Percentiles rank a stretch among this genome's conserved stretches.
Evolutionary conservation across 352 stramenopile genomes (phyloP).

Genomic region (Phytophthora tentaculata): DNA sequence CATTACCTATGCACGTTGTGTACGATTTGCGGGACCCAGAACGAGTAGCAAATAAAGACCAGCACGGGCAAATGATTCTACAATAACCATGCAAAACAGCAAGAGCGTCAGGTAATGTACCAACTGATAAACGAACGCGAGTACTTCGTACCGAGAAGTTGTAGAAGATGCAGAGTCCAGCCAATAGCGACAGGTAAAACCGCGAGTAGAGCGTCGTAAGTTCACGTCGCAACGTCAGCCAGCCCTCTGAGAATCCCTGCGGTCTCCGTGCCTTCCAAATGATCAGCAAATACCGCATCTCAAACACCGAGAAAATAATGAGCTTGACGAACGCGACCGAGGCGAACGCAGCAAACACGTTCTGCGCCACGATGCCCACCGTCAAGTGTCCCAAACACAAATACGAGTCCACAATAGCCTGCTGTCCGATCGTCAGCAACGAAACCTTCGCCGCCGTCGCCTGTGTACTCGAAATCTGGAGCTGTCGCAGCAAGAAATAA

Average conservation of each 20-base stretch:
- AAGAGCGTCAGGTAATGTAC: not conserved
- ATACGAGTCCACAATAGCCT: constrained; percentile 94
- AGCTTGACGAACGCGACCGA: constrained; percentile 98
- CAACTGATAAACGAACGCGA: not conserved
- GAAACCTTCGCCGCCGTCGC: constrained; percentile 84
- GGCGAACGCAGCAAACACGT: constrained; percentile 96
- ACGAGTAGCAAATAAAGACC: constrained; percentile 96
- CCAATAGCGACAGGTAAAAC: constrained; percentile 96
- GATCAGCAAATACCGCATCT: constrained; percentile 98
- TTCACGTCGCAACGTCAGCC: constrained; percentile 90
- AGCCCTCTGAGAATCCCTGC: constrained; percentile 87
- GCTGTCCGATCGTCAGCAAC: constrained; percentile 82
- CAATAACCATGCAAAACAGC: constrained; percentile 10
- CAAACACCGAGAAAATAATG: constrained; percentile 98
- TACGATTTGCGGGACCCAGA: constrained; percentile 99
- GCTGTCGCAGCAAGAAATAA: constrained; percentile 83
- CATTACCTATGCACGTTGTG: constrained; percentile 92
- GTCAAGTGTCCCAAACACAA: constrained; percentile 96
- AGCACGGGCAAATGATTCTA: constrained; percentile 90
- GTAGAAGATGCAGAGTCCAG: constrained; percentile 92
- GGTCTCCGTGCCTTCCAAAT: constrained; percentile 95
- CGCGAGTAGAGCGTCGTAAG: constrained; percentile 95
- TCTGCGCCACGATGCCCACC: constrained; percentile 93
- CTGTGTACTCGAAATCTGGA: constrained; percentile 87
- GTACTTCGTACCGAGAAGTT: constrained; percentile 73